Conservation (phyloP, 768 basidiomycete genomes). For the Boletus edulis region DNA sequence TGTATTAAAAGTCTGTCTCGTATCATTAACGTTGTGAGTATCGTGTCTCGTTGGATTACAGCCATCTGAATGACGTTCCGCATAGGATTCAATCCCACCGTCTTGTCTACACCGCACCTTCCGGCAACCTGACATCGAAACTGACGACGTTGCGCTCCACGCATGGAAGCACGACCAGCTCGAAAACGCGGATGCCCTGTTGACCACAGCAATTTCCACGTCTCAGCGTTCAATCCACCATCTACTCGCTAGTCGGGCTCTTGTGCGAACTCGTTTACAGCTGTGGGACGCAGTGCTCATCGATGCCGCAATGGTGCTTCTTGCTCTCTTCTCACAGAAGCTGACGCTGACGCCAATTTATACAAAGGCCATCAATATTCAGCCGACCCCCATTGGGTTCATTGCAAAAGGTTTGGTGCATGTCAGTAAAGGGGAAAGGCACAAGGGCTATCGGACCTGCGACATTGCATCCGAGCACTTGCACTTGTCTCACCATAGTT, state of each 20-base stretch:
- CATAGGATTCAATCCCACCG: neutral
- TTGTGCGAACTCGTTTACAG: neutral
- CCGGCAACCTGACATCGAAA: neutral
- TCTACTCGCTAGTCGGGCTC: neutral
- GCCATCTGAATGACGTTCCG: too few species aligned
- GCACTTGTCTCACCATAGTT: neutral
- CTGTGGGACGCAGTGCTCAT: neutral
- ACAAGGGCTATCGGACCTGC: neutral
- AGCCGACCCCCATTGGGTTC: neutral
- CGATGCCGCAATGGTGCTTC: neutral
- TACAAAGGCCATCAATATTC: neutral
- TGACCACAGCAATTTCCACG: neutral
- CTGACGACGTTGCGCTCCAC: neutral
- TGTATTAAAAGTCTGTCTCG: neutral
- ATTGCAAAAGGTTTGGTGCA: too few species aligned
- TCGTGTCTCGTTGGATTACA: neutral
- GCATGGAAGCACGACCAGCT: neutral
- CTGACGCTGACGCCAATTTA: too few species aligned
- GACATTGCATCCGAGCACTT: neutral
- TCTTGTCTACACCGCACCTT: neutral
- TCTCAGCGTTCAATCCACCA: neutral
- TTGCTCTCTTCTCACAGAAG: neutral
- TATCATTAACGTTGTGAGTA: neutral
- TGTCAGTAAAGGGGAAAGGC: too few species aligned
- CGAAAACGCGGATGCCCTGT: neutral